A percentile compares a stretch with the other conserved stretches of the same genome.
These are phyloP conservation scores for Abrus precatorius DNA, from an alignment of 306 rosid genomes.

Conservation along the genomic window DNA sequence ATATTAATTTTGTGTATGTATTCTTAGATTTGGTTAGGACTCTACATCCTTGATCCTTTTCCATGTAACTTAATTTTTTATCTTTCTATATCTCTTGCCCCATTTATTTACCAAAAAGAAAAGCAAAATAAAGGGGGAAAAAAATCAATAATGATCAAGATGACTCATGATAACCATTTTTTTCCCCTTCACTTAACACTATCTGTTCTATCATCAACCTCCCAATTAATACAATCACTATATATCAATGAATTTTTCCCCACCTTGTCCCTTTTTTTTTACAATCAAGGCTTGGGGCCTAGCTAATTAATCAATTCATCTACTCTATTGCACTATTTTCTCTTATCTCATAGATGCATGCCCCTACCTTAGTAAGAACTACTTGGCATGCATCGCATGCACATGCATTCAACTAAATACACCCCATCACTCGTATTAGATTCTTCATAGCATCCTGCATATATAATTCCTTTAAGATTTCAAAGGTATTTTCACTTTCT, in stretches of 20 bases:
- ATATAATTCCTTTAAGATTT: conserved; percentile 26
- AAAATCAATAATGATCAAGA: background rate
- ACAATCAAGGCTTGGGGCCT: background rate
- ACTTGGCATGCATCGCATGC: conserved; percentile 12
- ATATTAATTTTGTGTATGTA: background rate
- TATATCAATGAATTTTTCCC: background rate
- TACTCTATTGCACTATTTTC: conserved; percentile 2
- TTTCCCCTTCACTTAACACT: background rate
- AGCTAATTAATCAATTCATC: conserved; percentile 12
- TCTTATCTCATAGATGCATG: conserved; percentile 13
- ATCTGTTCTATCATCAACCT: background rate
- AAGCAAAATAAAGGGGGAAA: background rate
- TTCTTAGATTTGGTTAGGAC: background rate
- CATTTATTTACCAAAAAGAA: background rate
- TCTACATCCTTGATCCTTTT: background rate
- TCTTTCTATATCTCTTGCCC: background rate
- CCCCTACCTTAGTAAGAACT: background rate
- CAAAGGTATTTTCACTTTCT: conserved; percentile 52
- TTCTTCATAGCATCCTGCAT: background rate
- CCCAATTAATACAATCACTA: background rate
- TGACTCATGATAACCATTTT: background rate
- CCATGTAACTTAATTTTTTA: background rate
- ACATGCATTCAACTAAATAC: conserved; percentile 9
- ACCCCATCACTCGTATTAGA: conserved; percentile 1
- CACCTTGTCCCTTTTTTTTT: conserved; percentile 3